Conservation (phyloP, 192 early-diverging fungal species). For the Backusella circina region DNA sequence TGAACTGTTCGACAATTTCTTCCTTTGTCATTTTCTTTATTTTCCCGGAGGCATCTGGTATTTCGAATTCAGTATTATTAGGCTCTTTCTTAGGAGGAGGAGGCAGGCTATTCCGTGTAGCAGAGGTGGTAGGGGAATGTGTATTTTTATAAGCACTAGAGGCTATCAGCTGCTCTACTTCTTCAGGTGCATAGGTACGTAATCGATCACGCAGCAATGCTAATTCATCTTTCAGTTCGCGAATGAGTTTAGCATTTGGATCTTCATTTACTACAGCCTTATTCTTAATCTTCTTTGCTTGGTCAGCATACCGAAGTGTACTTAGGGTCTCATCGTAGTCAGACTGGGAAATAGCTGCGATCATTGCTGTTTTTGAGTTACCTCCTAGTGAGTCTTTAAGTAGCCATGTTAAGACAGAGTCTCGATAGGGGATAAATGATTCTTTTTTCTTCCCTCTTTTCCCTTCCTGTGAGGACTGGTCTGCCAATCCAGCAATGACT, state of each 20-base stretch:
- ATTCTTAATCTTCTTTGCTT: conserved; percentile 81
- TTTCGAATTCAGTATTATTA: conserved; percentile 12
- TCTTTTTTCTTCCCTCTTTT: conserved; percentile 46
- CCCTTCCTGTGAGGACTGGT: conserved; percentile 43
- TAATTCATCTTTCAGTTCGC: conserved; percentile 71
- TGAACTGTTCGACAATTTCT: conserved; percentile 62
- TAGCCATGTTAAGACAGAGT: conserved; percentile 79
- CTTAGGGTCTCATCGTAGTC: conserved; percentile 61
- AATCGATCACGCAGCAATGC: conserved; percentile 49
- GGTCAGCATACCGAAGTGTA: conserved; percentile 76
- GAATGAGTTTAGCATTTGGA: conserved; percentile 58
- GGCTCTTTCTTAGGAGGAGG: background rate
- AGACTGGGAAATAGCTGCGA: conserved; percentile 62
- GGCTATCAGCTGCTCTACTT: conserved; percentile 29
- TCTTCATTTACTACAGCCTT: conserved; percentile 80
- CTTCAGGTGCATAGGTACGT: conserved; percentile 30
- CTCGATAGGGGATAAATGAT: conserved; percentile 85
- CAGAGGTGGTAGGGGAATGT: background rate
- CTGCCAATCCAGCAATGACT: conserved; percentile 88
- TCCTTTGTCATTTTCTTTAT: conserved; percentile 31
- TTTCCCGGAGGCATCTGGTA: conserved; percentile 16
- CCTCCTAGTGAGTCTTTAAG: conserved; percentile 70
- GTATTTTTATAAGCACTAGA: conserved; percentile 21
- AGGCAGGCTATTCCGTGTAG: background rate
- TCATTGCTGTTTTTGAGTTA: conserved; percentile 69